These are phyloP conservation scores for Mortierella alpina DNA, from an alignment of 192 early-diverging fungal species.

Conservation along the genomic window DNA sequence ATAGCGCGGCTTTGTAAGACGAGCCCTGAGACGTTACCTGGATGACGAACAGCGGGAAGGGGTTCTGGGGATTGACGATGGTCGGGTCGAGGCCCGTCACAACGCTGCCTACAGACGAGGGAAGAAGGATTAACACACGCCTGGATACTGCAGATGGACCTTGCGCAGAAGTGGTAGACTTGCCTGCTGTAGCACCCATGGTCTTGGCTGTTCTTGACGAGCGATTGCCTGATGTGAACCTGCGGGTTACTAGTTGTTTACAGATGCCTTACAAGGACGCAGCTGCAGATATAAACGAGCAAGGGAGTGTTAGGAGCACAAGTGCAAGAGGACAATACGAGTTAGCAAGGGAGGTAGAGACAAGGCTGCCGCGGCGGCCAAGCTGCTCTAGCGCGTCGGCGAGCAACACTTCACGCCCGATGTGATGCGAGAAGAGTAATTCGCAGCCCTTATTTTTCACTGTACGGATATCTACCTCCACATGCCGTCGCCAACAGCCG, in stretches of 20 bases:
- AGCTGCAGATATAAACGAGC: neutral
- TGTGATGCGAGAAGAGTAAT: too few species aligned
- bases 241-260: neutral
- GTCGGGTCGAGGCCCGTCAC: conserved; percentile 77
- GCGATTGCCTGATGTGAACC: too few species aligned
- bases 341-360: too few species aligned
- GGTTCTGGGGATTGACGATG: conserved; percentile 59
- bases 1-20: neutral
- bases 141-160: neutral
- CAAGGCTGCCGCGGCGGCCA: too few species aligned
- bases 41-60: conserved; percentile 81
- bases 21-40: conserved; percentile 60
- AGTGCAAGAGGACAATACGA: too few species aligned
- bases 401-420: too few species aligned
- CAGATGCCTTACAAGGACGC: neutral
- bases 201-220: too few species aligned
- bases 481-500: too few species aligned
- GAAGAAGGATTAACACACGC: neutral
- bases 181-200: conserved; percentile 14
- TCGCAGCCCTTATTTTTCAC: too few species aligned
- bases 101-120: conserved; percentile 52
- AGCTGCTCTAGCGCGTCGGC: too few species aligned
- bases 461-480: too few species aligned
- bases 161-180: neutral
- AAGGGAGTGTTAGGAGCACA: too few species aligned